Evolutionary conservation across 2,329 filamentous ascomycete genomes (phyloP).

Genomic region (Arachnomyces sp.): DNA sequence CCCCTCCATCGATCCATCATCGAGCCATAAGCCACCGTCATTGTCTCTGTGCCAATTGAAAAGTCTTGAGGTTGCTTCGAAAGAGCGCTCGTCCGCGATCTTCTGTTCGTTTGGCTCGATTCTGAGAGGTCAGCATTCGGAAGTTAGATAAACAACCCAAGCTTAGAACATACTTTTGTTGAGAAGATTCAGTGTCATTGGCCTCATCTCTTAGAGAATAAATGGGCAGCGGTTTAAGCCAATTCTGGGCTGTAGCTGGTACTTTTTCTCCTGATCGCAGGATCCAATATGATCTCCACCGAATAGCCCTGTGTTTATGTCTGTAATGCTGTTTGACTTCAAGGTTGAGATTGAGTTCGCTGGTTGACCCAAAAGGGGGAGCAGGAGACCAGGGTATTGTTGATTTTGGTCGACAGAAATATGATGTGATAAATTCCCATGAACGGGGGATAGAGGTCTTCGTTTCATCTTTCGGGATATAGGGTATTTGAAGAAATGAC

Average conservation of each 20-base stretch:
- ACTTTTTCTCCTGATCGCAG: constrained; percentile 7
- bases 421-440: constrained; percentile 9
- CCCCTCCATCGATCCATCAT: constrained; percentile 13
- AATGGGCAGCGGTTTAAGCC: constrained; percentile 1
- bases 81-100: constrained; percentile 13
- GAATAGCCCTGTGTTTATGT: constrained; percentile 10
- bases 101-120: constrained; percentile 5
- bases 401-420: constrained; percentile 9
- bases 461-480: constrained; percentile 3
- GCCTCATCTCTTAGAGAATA: no score
- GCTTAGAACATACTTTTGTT: constrained; percentile 1
- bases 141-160: constrained; percentile 5
- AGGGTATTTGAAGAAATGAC: constrained; percentile 15
- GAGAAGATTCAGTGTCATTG: no score
- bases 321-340: constrained; percentile 9
- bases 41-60: constrained; percentile 19
- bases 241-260: constrained; percentile 3
- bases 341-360: constrained; percentile 10
- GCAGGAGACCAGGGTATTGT: constrained; percentile 8
- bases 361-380: constrained; percentile 13
- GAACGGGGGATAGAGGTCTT: constrained; percentile 7
- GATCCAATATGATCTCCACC: constrained; percentile 14
- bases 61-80: constrained; percentile 14
- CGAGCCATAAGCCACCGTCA: constrained; percentile 19
- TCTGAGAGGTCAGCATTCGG: constrained; percentile 7